Evolutionary conservation across 306 rosid species (phyloP).

Genomic region (Fragaria vesca): DNA sequence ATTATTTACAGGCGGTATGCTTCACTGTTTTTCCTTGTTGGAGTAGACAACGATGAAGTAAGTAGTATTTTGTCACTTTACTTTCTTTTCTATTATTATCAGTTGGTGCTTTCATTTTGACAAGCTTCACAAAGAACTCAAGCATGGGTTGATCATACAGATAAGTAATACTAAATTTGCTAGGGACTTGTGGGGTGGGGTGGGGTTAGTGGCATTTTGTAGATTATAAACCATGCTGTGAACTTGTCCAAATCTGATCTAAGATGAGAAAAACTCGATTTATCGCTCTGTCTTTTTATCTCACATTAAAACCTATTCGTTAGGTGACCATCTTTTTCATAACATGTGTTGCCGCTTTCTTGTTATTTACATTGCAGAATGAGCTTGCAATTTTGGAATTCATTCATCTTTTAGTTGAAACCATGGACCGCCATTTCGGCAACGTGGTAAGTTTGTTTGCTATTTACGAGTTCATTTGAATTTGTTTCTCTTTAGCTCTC

Average conservation of each 20-base stretch:
- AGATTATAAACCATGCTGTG: not conserved
- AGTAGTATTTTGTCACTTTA: constrained; percentile 14
- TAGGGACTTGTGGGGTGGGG: not conserved
- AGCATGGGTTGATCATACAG: constrained; percentile 7
- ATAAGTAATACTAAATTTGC: not conserved
- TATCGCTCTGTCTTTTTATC: not conserved
- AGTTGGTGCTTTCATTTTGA: constrained; percentile 1
- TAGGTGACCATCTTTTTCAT: not conserved
- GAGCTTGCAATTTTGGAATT: constrained; percentile 93
- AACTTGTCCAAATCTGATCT: not conserved
- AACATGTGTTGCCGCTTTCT: not conserved
- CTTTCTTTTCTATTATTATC: constrained; percentile 9
- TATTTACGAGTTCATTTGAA: constrained; percentile 10
- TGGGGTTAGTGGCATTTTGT: not conserved
- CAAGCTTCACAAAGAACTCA: constrained; percentile 3
- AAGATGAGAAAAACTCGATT: too few species aligned
- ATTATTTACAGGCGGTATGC: constrained; percentile 94
- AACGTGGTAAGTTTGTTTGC: constrained; percentile 56
- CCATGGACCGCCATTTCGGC: constrained; percentile 98
- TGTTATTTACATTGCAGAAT: constrained; percentile 54
- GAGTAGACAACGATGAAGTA: constrained; percentile 91
- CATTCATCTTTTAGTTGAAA: constrained; percentile 90
- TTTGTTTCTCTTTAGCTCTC: not conserved
- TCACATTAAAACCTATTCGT: not conserved
- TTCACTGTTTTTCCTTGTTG: constrained; percentile 90